phyloP scores from a whole-genome alignment of 2,329 filamentous ascomycete species.

The Fusarium compactum region DNA sequence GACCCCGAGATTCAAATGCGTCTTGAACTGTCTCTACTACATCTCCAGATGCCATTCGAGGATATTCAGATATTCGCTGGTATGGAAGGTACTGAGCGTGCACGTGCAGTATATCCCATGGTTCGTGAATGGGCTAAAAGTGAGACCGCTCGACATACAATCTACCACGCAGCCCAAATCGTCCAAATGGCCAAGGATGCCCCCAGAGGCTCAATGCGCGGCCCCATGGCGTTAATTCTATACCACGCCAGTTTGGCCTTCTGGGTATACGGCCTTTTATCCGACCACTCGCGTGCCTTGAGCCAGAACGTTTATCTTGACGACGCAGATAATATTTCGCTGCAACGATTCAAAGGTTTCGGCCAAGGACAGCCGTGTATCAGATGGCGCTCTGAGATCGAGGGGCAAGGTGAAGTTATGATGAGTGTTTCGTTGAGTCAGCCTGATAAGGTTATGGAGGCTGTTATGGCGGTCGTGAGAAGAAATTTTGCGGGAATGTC shows the following conservation, averaged over 20 bases:
- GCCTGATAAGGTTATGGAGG: conserved; percentile 31
- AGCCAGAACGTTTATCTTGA: conserved; percentile 20
- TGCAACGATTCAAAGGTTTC: conserved; percentile 30
- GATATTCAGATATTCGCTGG: conserved; percentile 58
- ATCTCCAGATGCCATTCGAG: conserved; percentile 57
- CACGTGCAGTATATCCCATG: conserved; percentile 50
- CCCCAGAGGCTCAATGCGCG: conserved; percentile 34
- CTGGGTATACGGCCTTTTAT: conserved; percentile 43
- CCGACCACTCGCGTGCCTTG: neutral
- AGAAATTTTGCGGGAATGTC: conserved; percentile 18
- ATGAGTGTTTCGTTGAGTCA: conserved; percentile 25
- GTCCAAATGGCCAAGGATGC: conserved; percentile 38
- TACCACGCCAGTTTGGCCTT: conserved; percentile 49
- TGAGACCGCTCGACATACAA: conserved; percentile 50
- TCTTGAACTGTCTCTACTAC: conserved; percentile 51
- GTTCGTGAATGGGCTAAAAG: conserved; percentile 54
- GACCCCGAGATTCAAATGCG: conserved; percentile 48
- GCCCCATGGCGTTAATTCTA: conserved; percentile 44
- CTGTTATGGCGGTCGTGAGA: conserved; percentile 19
- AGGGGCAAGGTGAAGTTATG: conserved; percentile 3
- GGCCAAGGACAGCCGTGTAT: conserved; percentile 34
- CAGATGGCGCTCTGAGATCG: conserved; percentile 21
- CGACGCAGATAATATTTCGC: conserved; percentile 10
- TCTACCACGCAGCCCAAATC: conserved; percentile 49
- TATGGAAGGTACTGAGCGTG: conserved; percentile 56